Conservation (phyloP, 768 basidiomycete species). For the Phanerochaete carnosa region DNA sequence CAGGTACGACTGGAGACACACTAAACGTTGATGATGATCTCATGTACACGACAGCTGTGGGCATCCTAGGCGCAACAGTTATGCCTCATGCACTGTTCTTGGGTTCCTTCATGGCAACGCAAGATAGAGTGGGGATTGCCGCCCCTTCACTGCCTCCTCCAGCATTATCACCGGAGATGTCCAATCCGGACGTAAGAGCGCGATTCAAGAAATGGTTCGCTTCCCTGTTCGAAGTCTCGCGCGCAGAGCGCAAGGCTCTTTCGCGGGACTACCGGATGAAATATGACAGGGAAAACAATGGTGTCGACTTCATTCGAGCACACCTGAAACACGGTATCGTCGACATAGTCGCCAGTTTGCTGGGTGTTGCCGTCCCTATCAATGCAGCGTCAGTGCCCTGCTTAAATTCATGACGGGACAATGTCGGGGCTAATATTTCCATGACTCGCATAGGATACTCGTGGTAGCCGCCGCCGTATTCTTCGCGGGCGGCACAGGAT, state of each 20-base stretch:
- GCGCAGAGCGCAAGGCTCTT: conserved; percentile 20
- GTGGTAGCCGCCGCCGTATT: conserved; percentile 83
- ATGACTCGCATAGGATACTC: conserved; percentile 63
- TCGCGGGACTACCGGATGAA: conserved; percentile 30
- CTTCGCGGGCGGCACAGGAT: conserved; percentile 45
- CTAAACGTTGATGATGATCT: neutral
- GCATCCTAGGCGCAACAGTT: conserved; percentile 79
- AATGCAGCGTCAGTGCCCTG: conserved; percentile 23
- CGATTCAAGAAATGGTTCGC: conserved; percentile 14
- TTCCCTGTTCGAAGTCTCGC: conserved; percentile 21
- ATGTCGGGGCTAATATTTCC: conserved; percentile 63
- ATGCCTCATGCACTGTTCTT: conserved; percentile 93
- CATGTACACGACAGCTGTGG: conserved; percentile 21
- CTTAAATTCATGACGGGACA: neutral
- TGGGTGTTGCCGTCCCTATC: conserved; percentile 71
- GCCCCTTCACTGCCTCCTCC: conserved; percentile 19
- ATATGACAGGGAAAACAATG: conserved; percentile 30
- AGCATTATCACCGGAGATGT: neutral
- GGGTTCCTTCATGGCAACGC: conserved; percentile 78
- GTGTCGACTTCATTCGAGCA: conserved; percentile 31
- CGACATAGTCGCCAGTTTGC: conserved; percentile 56
- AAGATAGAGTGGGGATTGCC: conserved; percentile 46
- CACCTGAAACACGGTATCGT: conserved; percentile 40
- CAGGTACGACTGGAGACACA: conserved; percentile 36
- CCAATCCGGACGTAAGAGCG: neutral